Base-by-base conservation (phyloP, 352 stramenopile genomes). In the Globisporangium abappressorium region DNA sequence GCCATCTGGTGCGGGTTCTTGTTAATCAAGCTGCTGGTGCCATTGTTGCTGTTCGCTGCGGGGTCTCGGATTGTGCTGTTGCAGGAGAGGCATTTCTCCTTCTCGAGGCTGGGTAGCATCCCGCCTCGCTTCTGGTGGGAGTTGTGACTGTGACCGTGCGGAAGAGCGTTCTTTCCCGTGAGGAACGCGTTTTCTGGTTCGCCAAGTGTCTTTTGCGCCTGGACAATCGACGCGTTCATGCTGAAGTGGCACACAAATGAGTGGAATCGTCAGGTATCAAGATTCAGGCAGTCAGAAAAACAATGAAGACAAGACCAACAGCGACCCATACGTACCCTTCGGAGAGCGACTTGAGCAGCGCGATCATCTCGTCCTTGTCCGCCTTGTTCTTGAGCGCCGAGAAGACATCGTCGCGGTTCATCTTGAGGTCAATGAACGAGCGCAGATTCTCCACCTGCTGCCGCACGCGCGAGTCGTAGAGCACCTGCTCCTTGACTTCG, bases 401-500 rank as follows among this genome's bases (percentile, higher is more conserved):
- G 64, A 93, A 91, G 20, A 93, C 87, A 47, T 95, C 87, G 64
- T 95, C 87, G 57, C 85, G 84, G 74, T 93, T 95, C 87, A 95
- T 95, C 77, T 95, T 95, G 70, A 95, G 80, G 67, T 95, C 87
- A 41, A 95, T 93, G 70, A 95, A 93, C 12, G 87, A 87, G 7
- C 87, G 81, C 55, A 95, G 55, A 68, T 95, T 95, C 68, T 95
- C 87, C 15, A 95, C 87, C 56, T 95, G 87, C 62, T 95, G 87
- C 0, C 87, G 84, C 56, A 95, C 87, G 30, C 87, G 85, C 53
- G 87, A 95, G 73, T 95, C 87, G 62, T 95, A 95, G 5, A 95
- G 80, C 46, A 95, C 87, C 54, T 95, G 87, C 61, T 93, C 87
- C 65, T 95, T 95, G 68, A 95, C 79, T 66, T 95, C 87, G 15